phyloP scores from a whole-genome alignment of 352 stramenopile species.

The Phytophthora pluvialis region DNA sequence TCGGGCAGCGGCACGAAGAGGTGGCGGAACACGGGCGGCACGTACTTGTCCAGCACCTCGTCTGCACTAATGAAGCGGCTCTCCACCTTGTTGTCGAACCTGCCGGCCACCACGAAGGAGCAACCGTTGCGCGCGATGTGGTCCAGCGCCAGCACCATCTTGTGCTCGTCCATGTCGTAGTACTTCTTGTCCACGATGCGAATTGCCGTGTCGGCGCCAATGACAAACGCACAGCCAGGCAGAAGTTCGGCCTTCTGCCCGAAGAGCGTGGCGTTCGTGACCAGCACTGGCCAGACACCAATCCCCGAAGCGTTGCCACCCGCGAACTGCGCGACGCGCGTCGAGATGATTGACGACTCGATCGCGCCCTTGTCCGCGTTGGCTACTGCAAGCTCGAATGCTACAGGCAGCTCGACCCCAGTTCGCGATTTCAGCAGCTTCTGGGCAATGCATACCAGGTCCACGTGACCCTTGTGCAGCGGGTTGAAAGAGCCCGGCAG shows the following conservation, averaged over 20 bases:
- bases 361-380: constrained; percentile 87
- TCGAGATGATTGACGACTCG: constrained; percentile 39
- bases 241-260: constrained; percentile 84
- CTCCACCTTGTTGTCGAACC: constrained; percentile 62
- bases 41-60: constrained; percentile 49
- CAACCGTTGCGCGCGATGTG: constrained; percentile 69
- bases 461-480: constrained; percentile 76
- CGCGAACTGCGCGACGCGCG: constrained; percentile 64
- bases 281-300: constrained; percentile 64
- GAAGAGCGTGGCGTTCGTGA: constrained; percentile 87
- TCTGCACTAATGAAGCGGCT: constrained; percentile 64
- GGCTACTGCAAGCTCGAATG: constrained; percentile 77
- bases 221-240: constrained; percentile 76
- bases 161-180: constrained; percentile 76
- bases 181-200: constrained; percentile 92
- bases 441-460: constrained; percentile 57
- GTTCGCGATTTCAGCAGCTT: constrained; percentile 41
- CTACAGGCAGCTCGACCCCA: constrained; percentile 46
- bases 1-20: constrained; percentile 82
- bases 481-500: constrained; percentile 88
- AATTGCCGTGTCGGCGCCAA: constrained; percentile 90
- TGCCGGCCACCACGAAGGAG: constrained; percentile 88
- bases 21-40: constrained; percentile 57
- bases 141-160: constrained; percentile 80
- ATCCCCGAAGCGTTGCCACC: constrained; percentile 16